Conservation (phyloP, 176 grass and related monocot genomes). For the Alopecurus myosuroides region DNA sequence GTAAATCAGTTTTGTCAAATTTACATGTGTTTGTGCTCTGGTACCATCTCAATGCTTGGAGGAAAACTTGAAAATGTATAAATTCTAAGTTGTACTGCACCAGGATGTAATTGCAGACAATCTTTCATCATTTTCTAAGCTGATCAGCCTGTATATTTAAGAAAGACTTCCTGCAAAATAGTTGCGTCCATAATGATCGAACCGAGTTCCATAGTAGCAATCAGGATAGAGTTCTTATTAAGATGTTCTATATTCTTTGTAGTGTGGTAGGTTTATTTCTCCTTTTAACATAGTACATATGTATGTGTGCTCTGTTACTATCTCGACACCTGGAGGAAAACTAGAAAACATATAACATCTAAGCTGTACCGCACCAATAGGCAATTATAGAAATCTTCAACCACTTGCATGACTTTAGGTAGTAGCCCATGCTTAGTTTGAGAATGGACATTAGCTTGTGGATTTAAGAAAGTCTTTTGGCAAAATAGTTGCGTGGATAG, state of each 20-base stretch:
- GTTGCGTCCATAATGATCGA: not conserved
- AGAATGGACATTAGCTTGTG: not conserved
- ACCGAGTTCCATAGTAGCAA: not conserved
- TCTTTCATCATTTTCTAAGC: constrained; percentile 2
- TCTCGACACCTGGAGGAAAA: not conserved
- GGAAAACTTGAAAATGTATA: not conserved
- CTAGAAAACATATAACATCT: not conserved
- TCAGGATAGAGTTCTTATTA: not conserved
- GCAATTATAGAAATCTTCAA: not conserved
- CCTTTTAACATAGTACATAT: not conserved
- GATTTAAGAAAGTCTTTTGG: not conserved
- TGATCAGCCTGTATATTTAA: not conserved
- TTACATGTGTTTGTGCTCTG: not conserved
- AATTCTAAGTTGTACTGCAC: not conserved
- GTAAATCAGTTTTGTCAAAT: not conserved
- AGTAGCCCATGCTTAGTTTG: not conserved
- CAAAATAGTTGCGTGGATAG: not conserved
- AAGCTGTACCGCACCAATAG: not conserved
- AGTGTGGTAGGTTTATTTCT: not conserved
- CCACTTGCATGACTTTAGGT: not conserved
- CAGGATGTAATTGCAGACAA: not conserved
- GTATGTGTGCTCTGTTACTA: not conserved
- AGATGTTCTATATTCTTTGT: not conserved
- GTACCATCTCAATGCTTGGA: not conserved
- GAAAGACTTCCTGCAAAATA: not conserved